Percentiles rank a stretch among this genome's conserved stretches.
Evolutionary conservation across 208 protist genomes (phyloP).

Genomic region (Endotrypanum monterogeii): DNA sequence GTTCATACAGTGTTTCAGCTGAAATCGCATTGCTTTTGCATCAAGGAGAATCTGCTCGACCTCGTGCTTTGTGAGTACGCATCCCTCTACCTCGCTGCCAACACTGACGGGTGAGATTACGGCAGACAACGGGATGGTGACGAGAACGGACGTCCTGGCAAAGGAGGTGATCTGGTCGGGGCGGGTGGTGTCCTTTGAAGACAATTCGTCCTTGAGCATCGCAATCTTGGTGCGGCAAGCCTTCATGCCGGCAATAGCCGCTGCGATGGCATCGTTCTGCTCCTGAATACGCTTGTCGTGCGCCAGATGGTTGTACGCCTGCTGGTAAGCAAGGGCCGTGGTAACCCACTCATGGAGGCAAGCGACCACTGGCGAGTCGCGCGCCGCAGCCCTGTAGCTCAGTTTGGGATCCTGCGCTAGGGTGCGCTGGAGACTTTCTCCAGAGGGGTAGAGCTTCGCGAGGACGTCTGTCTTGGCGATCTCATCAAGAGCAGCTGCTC

Average conservation of each 20-base stretch:
- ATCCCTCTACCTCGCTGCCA: conserved; percentile 39
- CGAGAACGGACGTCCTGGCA: conserved; percentile 51
- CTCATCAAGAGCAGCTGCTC: conserved; percentile 31
- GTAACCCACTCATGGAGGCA: conserved; percentile 64
- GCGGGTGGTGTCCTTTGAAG: conserved; percentile 22
- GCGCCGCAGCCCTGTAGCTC: conserved; percentile 39
- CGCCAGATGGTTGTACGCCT: conserved; percentile 56
- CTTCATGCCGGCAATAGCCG: conserved; percentile 64
- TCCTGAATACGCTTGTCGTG: conserved; percentile 62
- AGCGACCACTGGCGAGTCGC: conserved; percentile 44
- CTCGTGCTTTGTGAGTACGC: conserved; percentile 68
- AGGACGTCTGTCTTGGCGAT: conserved; percentile 53
- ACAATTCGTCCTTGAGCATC: conserved; percentile 66
- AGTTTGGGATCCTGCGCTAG: conserved; percentile 40
- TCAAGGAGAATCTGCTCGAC: conserved; percentile 41
- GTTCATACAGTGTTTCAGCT: conserved; percentile 37
- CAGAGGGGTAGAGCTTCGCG: conserved; percentile 41
- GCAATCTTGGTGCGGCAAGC: conserved; percentile 59
- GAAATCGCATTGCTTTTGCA: conserved; percentile 34
- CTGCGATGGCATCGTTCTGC: conserved; percentile 61
- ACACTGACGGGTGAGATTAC: conserved; percentile 58
- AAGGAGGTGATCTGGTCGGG: conserved; percentile 63
- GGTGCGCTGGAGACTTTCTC: conserved; percentile 30
- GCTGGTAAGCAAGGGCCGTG: conserved; percentile 62
- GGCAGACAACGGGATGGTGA: conserved; percentile 49